These are phyloP conservation scores for Vinca minor DNA, from an alignment of 257 asterid genomes.

Conservation along the genomic window DNA sequence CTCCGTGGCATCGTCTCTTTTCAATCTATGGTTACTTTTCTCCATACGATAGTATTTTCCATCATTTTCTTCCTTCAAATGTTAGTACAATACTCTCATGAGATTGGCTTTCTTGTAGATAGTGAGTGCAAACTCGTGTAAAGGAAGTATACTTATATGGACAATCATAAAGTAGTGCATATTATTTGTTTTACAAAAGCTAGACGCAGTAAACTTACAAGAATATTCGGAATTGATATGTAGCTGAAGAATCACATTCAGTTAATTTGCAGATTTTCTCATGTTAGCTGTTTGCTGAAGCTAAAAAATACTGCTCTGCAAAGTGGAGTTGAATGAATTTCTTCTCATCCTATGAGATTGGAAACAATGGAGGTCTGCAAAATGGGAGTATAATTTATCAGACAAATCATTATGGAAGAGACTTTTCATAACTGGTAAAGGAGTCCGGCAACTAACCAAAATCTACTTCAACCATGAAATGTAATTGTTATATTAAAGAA, in stretches of 20 bases:
- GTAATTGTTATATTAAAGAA: no score
- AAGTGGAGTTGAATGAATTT: neutral
- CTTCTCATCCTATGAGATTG: neutral
- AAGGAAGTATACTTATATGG: neutral
- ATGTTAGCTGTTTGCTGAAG: neutral
- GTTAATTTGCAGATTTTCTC: neutral
- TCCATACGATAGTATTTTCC: slow-evolving; percentile 7
- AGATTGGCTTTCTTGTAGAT: neutral
- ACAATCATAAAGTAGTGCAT: neutral
- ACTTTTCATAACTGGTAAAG: no score
- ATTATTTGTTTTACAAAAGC: neutral
- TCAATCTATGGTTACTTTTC: slow-evolving; percentile 61
- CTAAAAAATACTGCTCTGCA: neutral
- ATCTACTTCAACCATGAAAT: no score
- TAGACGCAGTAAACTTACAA: slow-evolving; percentile 3
- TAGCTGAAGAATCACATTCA: neutral
- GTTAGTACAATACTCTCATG: neutral
- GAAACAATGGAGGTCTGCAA: neutral
- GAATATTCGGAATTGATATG: neutral
- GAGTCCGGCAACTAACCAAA: no score
- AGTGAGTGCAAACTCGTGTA: neutral
- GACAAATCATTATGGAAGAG: no score
- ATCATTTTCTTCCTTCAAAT: neutral
- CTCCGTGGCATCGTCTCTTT: slow-evolving; percentile 44
- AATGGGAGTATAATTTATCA: no score